These are phyloP conservation scores for Ophiostoma sp. DNA, from an alignment of 2,329 filamentous ascomycete species.

Conservation along the genomic window DNA sequence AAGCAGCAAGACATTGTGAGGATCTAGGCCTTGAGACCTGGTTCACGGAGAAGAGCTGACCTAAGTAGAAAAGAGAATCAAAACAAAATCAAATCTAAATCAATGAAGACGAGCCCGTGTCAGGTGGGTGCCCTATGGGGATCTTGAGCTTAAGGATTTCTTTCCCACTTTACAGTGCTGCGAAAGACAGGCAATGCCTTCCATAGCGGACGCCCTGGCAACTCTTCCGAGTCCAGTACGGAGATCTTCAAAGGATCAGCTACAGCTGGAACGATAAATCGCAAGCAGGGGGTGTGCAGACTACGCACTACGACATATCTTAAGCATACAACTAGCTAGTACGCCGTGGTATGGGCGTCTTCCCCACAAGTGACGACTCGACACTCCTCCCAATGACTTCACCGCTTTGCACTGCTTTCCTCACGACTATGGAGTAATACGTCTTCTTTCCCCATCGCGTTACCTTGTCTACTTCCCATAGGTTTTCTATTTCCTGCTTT, in stretches of 20 bases:
- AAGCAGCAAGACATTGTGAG: constrained; percentile 1
- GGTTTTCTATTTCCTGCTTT: constrained; percentile 3
- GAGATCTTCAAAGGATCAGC: background rate
- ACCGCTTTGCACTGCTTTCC: too few relatives aligned
- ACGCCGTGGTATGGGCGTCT: background rate
- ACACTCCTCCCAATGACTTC: too few relatives aligned
- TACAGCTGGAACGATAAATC: background rate
- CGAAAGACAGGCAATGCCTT: background rate
- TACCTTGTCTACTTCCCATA: background rate
- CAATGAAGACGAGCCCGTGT: background rate
- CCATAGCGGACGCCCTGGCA: background rate
- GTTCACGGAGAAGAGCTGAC: background rate
- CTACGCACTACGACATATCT: background rate
- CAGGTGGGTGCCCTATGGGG: background rate
- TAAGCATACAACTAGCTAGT: background rate
- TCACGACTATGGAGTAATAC: too few relatives aligned
- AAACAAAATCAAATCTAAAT: background rate
- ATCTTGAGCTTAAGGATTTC: background rate
- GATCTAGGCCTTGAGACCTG: constrained; percentile 8
- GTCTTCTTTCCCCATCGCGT: background rate
- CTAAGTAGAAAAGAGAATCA: background rate
- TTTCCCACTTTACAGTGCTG: background rate
- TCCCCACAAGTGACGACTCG: background rate
- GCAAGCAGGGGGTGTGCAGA: background rate
- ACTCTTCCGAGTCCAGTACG: constrained; percentile 3